Evolutionary conservation across 805 yeast species (phyloP), one percentile per base, ranked within the genome.

Genomic region (Kazachstania africana): DNA sequence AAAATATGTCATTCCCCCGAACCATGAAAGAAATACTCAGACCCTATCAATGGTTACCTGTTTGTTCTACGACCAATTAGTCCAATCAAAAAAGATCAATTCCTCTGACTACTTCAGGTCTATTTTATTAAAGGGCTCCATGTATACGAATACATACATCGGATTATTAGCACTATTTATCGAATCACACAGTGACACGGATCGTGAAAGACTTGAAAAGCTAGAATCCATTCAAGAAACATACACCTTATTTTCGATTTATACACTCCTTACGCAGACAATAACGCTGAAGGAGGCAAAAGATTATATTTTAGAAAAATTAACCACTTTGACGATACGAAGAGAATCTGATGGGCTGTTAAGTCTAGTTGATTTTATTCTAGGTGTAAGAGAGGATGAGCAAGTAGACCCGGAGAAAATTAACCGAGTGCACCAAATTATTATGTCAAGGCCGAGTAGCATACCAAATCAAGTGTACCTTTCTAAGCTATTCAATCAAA

Each of bases 351-450:
- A 78, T 45, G 96, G 97, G 0, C 72, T 91, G 2, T 55, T 70
- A 18, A 66, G 85, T 2, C 55, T 88, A 30, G 64, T 85, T 18
- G 96, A 88, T 52, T 73, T 81, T 39, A 63, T 81, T 1, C 60
- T 80, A 10, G 94, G 94, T 0, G 60, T 81, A 16, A 62, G 95
- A 35, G 93, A 83, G 26, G 64, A 66, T 33, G 88, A 78, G 34
- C 42, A 47, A 22, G 40, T 84, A 10, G 75, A 75, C 39, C 54
- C 75, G n/a, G 73, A 71, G 20, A 78, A 74, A 40, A 62, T 82
- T 29, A 73, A 72, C 17, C 70, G 75, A 35, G 79, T 82, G 1
- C 71, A 80, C n/a, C 68, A 66, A 26, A 64, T 83, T 2, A 51
- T 88, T 12, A 50, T 78, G 18, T 55, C 75, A 12, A 75, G 75